phyloP scores from a whole-genome alignment of 352 stramenopile genomes.

The Phytopythium helicoides region DNA sequence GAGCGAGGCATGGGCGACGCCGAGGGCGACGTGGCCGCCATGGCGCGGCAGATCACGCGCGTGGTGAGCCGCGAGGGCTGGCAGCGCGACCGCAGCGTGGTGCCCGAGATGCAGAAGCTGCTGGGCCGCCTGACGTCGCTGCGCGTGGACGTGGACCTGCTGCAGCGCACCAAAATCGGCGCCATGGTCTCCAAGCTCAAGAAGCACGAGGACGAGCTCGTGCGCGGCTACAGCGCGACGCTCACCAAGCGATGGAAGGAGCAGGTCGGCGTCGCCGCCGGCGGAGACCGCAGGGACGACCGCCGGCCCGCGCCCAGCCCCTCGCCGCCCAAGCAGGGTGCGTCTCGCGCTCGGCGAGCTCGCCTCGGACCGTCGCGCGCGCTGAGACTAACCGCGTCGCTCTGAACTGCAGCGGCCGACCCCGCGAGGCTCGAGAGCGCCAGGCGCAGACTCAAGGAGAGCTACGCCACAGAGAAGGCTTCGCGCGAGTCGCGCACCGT shows the following conservation, averaged over 20 bases:
- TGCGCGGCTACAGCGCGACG: constrained; percentile 75
- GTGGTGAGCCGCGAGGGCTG: constrained; percentile 64
- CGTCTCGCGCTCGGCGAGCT: neutral
- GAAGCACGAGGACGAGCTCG: constrained; percentile 82
- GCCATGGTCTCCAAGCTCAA: constrained; percentile 82
- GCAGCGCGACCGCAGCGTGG: constrained; percentile 54
- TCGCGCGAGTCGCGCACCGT: constrained; percentile 72
- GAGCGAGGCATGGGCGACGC: no score
- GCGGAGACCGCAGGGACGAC: neutral
- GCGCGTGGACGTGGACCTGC: constrained; percentile 69
- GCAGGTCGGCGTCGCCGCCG: constrained; percentile 48
- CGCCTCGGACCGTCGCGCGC: neutral
- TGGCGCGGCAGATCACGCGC: constrained; percentile 71
- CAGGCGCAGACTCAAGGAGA: constrained; percentile 68
- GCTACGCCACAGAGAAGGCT: constrained; percentile 68
- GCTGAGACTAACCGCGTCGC: neutral
- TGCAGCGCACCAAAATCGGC: constrained; percentile 77
- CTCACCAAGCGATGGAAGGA: constrained; percentile 84
- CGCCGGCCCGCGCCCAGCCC: constrained; percentile 18
- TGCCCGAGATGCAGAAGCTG: constrained; percentile 61
- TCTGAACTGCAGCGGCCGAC: constrained; percentile 13
- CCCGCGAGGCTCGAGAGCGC: constrained; percentile 62
- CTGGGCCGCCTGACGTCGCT: constrained; percentile 75
- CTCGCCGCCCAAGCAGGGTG: constrained; percentile 28
- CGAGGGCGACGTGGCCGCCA: constrained; percentile 52